Evolutionary conservation across 2,329 filamentous ascomycete genomes (phyloP), one percentile per base, ranked within the genome.

Genomic region (Colletotrichum sojae): DNA sequence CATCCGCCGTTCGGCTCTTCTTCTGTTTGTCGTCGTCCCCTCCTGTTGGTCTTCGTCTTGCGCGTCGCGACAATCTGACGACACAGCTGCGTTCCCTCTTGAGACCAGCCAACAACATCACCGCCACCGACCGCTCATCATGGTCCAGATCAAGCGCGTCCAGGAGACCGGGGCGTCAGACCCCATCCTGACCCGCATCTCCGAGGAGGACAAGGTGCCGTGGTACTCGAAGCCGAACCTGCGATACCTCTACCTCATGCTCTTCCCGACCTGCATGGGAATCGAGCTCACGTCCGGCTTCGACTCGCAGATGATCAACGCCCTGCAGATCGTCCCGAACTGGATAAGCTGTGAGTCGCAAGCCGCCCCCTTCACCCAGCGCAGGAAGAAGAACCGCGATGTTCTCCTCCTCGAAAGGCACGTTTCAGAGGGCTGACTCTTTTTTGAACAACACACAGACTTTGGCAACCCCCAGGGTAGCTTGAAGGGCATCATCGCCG

Each of bases 141-240:
- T 71, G 67, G 70, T 70, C 5, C 51, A 61, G 20, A 46, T 70
- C 48, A 70, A 69, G 48, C 67, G 66, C 22, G 22, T 31, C 13
- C 63, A 67, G 18, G 70, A 68, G 59, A 59, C 68, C 63, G 70
- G 63, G 55, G 70, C 73, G 36, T 63, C 72, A 53, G 75, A 79
- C 73, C 67, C 77, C 68, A 53, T 79, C 65, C 73, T 79, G 70
- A 78, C 78, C 13, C 77, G 76, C 67, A 71, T 72, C 49, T 71
- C 71, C 4, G 70, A 78, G 68, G 79, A 81, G 73, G 82, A 83
- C 71, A 82, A 76, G 72, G 76, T 79, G 39, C 78, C 78, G 64
- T 90, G 87, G 86, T 89, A 84, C 79, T 83, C 82, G 73, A 91
- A 91, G 76, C 86, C 84, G 1, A 90, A 90, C 71, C 78, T 90